Evolutionary conservation across 805 yeast genomes (phyloP), one percentile per base, ranked within the genome.

Genomic region (Myxozyma nipponensis): DNA sequence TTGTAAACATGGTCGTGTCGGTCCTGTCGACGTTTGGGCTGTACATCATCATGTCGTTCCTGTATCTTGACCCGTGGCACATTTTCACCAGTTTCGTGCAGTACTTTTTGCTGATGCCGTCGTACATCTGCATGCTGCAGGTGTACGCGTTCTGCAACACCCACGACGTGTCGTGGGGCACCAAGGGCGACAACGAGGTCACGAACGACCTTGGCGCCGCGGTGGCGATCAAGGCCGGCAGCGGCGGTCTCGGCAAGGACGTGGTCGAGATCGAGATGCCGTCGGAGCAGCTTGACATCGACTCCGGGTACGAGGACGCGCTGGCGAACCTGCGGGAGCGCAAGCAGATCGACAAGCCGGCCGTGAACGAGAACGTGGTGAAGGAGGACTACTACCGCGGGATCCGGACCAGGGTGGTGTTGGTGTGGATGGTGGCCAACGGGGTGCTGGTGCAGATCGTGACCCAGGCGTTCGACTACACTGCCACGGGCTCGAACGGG

Each of bases 121-220:
- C 95, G 0, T 91, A 89, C 66, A 85, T 95, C 3, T 87, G 96
- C 70, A 83, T 96, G 1, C 73, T 91, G 50, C 97, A 91, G 69
- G 89, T 93, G 52, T 91, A 89, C 71, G 97, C 98, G 1, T 89
- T 91, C 69, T 91, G 98, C 72, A 91, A 91, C 67, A 91, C 97
- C 2, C 98, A 91, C 70, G 98, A 91, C 73, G 96, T 93, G 44
- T 86, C 96, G 0, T 91, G 98, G 98, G 98, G 98, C 69, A 91
- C 98, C 1, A 91, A 91, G 66, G 98, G 98, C 59, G 96, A 90
- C 54, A 85, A 83, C 57, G 79, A 78, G 53, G 84, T 81, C 41
- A 77, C 80, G 18, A 79, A 79, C 57, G 84, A 79, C 54, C 72
- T 83, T 34, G 90, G 95, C 42, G 83, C 86, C 40, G 95, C 95